Conservation (phyloP, 371 early-diverging fungal genomes). For the Capniomyces stellatus region DNA sequence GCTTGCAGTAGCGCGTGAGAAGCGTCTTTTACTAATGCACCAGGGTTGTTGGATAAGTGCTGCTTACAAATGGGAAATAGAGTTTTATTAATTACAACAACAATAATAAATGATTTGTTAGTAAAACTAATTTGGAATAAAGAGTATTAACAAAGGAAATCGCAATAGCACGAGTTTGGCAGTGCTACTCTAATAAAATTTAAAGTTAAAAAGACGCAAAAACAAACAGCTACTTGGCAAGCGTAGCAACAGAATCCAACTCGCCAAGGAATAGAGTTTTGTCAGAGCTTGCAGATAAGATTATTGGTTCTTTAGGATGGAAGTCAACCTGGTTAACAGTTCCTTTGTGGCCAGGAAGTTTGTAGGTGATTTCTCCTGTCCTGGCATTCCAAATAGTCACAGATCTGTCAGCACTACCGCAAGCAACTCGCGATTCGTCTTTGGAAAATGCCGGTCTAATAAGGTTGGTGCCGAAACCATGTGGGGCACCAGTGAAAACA, state of each 20-base stretch:
- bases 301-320: constrained; percentile 76
- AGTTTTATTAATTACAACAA: no score
- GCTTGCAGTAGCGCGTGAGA: no score
- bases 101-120: no score
- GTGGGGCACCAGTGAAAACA: constrained; percentile 57
- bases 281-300: constrained; percentile 72
- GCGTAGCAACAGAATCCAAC: constrained; percentile 27
- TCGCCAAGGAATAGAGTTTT: constrained; percentile 75
- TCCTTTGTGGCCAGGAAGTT: constrained; percentile 93
- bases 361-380: constrained; percentile 71
- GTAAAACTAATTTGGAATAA: no score
- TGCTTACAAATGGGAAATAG: no score
- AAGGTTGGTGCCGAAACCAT: constrained; percentile 84
- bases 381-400: constrained; percentile 88
- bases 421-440: constrained; percentile 75
- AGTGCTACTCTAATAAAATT: no score
- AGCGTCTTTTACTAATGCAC: no score
- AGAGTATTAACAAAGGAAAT: no score
- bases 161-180: no score
- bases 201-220: no score
- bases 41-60: no score
- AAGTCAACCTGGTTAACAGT: constrained; percentile 93
- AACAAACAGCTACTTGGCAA: not conserved
- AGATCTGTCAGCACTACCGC: constrained; percentile 83
- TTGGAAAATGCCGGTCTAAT: constrained; percentile 75